Base-by-base conservation (phyloP, 2,329 filamentous ascomycete species). In the Colletotrichum sp. region DNA sequence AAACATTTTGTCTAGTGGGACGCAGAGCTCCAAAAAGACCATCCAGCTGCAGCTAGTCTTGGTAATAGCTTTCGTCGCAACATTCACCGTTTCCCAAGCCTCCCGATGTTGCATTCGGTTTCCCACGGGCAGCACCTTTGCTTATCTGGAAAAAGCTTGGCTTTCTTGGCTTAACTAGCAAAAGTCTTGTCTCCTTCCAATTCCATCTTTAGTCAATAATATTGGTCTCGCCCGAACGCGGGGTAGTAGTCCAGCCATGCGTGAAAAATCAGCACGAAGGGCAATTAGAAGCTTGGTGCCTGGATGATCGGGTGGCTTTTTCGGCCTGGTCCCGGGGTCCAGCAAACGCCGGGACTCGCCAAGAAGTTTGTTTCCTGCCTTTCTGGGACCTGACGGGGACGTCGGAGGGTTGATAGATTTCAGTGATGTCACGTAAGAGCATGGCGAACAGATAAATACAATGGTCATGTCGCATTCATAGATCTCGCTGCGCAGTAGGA, bases 111-210 rank as follows among this genome's bases (percentile, higher is more conserved):
- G 30, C 73, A 73, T 59, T 69, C 64, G 64, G 73, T 24, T 69
- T 60, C 59, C n/a, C 4, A 28, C 59, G 64, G 70, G n/a, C 26
- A 12, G 28, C 28, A 65, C 5, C 39, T 36, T 5, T 68, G 64
- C 73, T 75, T 75, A 75, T 75, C 73, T 65, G 6, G 32, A n/a
- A 52, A 73, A 75, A 68, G 72, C 75, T 77, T 77, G 75, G 75
- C 75, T 67, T 26, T 68, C 75, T 77, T 77, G 75, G 75, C 72
- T 60, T n/a, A 4, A n/a, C 72, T n/a, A 48, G 24, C 72, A 55
- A 61, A 61, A 57, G 15, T 72, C 68, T 75, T 75, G 48, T 24
- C 76, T 77, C 76, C 76, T 77, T 74, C 76, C 74, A 63, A 21
- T 67, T 77, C 32, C 39, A 77, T 76, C 48, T n/a, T 73, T 26